phyloP scores from a whole-genome alignment of 768 basidiomycete species.

The Termitomyces sp. region DNA sequence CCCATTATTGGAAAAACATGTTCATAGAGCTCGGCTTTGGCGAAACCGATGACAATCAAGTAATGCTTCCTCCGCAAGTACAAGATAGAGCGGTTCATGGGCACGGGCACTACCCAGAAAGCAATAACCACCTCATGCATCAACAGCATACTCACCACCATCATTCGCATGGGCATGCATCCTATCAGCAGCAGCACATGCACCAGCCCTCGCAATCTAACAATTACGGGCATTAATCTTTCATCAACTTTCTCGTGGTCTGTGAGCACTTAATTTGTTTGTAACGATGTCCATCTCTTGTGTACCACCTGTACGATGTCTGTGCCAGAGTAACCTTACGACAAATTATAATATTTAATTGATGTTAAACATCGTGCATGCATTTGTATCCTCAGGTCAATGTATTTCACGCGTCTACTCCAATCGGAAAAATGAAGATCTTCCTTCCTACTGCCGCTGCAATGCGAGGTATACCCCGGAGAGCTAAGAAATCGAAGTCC shows the following conservation, averaged over 20 bases:
- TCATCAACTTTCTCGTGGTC: slow-evolving; percentile 11
- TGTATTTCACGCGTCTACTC: slow-evolving; percentile 41
- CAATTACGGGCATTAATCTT: slow-evolving; percentile 25
- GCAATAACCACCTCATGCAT: slow-evolving; percentile 13
- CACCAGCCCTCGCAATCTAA: slow-evolving; percentile 18
- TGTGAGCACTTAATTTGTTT: not conserved
- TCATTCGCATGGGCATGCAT: slow-evolving; percentile 20
- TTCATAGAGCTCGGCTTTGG: slow-evolving; percentile 69
- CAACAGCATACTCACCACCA: slow-evolving; percentile 15
- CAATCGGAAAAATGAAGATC: slow-evolving; percentile 58
- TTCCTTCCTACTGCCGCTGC: slow-evolving; percentile 61
- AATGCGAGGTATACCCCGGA: slow-evolving; percentile 56
- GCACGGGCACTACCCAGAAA: slow-evolving; percentile 22
- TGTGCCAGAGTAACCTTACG: slow-evolving; percentile 2
- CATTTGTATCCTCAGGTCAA: not conserved
- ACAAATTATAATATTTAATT: not conserved
- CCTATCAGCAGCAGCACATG: slow-evolving; percentile 24
- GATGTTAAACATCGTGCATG: not conserved
- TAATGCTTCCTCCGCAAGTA: slow-evolving; percentile 18
- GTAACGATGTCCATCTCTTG: not conserved
- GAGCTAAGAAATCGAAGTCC: slow-evolving; percentile 73
- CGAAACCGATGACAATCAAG: slow-evolving; percentile 30
- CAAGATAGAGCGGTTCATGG: slow-evolving; percentile 15
- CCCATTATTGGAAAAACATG: slow-evolving; percentile 71
- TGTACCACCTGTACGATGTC: not conserved